Conservation (phyloP, 306 rosid species). For the Dryas drummondii region DNA sequence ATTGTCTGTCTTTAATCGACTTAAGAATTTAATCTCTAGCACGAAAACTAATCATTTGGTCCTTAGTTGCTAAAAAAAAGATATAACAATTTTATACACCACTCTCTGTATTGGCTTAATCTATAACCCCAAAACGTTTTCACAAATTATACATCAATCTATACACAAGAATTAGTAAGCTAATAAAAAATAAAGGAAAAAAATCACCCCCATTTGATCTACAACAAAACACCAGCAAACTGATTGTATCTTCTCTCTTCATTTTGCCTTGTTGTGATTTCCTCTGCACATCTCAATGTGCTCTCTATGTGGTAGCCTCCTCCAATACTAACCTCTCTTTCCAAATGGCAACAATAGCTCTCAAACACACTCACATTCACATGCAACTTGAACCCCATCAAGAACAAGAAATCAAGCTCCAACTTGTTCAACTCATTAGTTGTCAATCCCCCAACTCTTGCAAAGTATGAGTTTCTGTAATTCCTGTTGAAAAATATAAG, state of each 20-base stretch:
- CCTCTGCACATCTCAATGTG: conserved; percentile 81
- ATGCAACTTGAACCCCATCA: conserved; percentile 87
- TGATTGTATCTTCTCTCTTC: conserved; percentile 49
- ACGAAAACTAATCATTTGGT: too few species aligned
- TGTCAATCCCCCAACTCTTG: conserved; percentile 84
- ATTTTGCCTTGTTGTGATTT: conserved; percentile 59
- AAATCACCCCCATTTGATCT: conserved; percentile 15
- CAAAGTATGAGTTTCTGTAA: conserved; percentile 80
- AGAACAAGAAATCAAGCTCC: conserved; percentile 84
- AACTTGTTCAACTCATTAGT: conserved; percentile 68
- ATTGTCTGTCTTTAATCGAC: too few species aligned
- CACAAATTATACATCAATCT: conserved; percentile 5
- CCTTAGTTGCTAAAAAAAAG: not conserved
- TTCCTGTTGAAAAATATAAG: conserved; percentile 51
- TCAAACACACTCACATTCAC: conserved; percentile 96
- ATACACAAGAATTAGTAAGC: conserved; percentile 16
- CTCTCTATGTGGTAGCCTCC: conserved; percentile 89
- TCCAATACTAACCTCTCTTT: conserved; percentile 94
- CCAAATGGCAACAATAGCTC: conserved; percentile 91
- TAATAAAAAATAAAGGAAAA: not conserved
- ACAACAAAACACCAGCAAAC: conserved; percentile 64
- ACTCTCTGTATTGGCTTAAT: conserved; percentile 1
- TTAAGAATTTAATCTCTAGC: too few species aligned
- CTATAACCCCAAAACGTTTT: not conserved
- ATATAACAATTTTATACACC: not conserved